Percentiles rank a stretch among this genome's conserved stretches.
Conservation (phyloP, 129 eudicot genomes). For the Helichrysum umbraculigerum region DNA sequence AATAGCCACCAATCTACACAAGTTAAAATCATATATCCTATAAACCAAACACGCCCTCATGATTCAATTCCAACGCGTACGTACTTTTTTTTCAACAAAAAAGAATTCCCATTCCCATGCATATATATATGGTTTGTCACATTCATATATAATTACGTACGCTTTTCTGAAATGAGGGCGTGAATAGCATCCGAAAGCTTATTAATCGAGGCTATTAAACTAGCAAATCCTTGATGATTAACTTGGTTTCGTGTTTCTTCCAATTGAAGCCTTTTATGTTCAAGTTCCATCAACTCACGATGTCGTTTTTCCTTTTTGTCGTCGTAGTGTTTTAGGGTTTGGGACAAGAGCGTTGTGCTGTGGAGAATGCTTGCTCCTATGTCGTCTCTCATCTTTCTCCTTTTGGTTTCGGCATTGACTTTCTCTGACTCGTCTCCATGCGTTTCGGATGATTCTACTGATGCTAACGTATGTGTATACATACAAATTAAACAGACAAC, state of each 20-base stretch:
- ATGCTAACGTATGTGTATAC: conserved; percentile 7
- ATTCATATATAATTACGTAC: background rate
- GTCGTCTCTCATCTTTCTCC: conserved; percentile 35
- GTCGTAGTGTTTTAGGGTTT: conserved; percentile 36
- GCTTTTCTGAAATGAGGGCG: conserved; percentile 43
- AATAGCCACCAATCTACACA: background rate
- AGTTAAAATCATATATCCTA: background rate
- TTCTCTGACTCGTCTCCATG: conserved; percentile 29
- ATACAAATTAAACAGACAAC: background rate
- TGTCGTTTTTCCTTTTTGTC: conserved; percentile 47
- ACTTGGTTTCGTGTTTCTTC: conserved; percentile 45
- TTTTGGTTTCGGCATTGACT: conserved; percentile 31
- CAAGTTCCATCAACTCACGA: conserved; percentile 48
- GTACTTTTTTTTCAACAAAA: background rate
- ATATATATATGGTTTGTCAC: background rate
- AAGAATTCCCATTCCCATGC: conserved; percentile 2
- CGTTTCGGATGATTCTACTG: conserved; percentile 38
- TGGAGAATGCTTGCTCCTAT: conserved; percentile 36
- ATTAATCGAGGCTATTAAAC: conserved; percentile 39
- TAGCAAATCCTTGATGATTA: conserved; percentile 42
- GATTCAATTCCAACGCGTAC: background rate
- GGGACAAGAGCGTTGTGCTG: conserved; percentile 36
- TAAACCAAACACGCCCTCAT: background rate
- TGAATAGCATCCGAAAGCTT: conserved; percentile 54
- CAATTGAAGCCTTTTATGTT: conserved; percentile 38